A percentile compares a stretch with the other conserved stretches of the same genome.
phyloP scores from a whole-genome alignment of 2,329 filamentous ascomycete species.

The Phyllosticta capitalensis region DNA sequence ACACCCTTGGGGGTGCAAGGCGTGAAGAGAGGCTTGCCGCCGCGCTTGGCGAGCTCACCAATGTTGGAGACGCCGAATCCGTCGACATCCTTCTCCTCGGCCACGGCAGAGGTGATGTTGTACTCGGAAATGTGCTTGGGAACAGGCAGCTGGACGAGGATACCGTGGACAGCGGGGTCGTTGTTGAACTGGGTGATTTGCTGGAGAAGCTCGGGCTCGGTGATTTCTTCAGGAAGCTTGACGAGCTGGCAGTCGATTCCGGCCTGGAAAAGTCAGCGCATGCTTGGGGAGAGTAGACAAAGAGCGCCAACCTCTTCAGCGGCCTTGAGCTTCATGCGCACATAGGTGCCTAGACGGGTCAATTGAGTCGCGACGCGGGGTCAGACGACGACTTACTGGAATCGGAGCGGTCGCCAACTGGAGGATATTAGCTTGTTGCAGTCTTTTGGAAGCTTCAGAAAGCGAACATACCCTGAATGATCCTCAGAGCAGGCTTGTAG shows the following conservation, averaged over 20 bases:
- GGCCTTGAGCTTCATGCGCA: constrained; percentile 99
- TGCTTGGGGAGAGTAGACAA: neutral
- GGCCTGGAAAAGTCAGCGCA: constrained; percentile 46
- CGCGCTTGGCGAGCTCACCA: constrained; percentile 91
- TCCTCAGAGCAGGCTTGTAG: constrained; percentile 83
- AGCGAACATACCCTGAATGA: constrained; percentile 68
- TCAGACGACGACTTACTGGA: constrained; percentile 54
- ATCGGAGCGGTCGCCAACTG: constrained; percentile 87
- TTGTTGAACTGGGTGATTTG: constrained; percentile 77
- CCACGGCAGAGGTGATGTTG: constrained; percentile 76
- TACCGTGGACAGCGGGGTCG: constrained; percentile 75
- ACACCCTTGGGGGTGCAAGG: constrained; percentile 97
- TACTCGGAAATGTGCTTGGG: constrained; percentile 88
- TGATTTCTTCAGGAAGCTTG: constrained; percentile 71
- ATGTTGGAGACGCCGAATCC: constrained; percentile 93
- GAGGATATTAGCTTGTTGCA: constrained; percentile 12
- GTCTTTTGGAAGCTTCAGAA: neutral
- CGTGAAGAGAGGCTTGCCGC: constrained; percentile 77
- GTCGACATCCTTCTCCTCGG: constrained; percentile 94
- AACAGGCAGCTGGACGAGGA: constrained; percentile 87
- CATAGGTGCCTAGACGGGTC: constrained; percentile 68
- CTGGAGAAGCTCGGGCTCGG: constrained; percentile 77
- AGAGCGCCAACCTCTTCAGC: constrained; percentile 62
- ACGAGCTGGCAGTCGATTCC: constrained; percentile 82
- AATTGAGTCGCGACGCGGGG: constrained; percentile 16